These are phyloP conservation scores for Colletotrichum incanum DNA, from an alignment of 2,329 filamentous ascomycete genomes.

Conservation along the genomic window DNA sequence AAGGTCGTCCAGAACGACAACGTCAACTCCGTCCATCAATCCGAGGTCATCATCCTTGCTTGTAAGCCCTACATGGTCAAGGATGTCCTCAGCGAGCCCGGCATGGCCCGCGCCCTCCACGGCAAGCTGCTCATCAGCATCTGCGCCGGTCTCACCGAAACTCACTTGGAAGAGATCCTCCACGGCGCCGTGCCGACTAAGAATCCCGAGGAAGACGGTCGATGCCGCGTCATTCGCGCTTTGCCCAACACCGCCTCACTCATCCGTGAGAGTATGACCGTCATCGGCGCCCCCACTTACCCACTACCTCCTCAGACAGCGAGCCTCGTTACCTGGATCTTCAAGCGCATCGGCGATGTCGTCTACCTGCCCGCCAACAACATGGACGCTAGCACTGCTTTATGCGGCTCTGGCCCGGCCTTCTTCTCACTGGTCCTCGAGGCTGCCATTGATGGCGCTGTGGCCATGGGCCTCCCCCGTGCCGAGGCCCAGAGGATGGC, in stretches of 20 bases:
- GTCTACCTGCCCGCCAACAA: constrained; percentile 75
- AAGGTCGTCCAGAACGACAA: constrained; percentile 82
- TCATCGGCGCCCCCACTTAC: constrained; percentile 77
- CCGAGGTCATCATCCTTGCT: constrained; percentile 82
- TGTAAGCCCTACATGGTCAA: constrained; percentile 86
- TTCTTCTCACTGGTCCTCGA: constrained; percentile 85
- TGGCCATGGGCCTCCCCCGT: constrained; percentile 83
- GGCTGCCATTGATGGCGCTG: constrained; percentile 82
- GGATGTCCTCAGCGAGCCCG: constrained; percentile 76
- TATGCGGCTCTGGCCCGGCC: constrained; percentile 82
- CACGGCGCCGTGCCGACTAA: constrained; percentile 69
- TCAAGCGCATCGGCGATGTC: constrained; percentile 80
- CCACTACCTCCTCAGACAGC: constrained; percentile 69
- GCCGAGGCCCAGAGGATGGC: constrained; percentile 84
- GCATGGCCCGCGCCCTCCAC: constrained; percentile 80
- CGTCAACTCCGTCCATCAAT: constrained; percentile 74
- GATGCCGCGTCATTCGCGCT: constrained; percentile 79
- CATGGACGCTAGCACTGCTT: constrained; percentile 82
- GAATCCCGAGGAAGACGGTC: constrained; percentile 61
- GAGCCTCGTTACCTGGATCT: constrained; percentile 81
- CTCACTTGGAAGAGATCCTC: constrained; percentile 77
- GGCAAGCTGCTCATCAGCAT: constrained; percentile 89
- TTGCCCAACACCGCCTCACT: constrained; percentile 90
- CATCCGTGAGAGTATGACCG: constrained; percentile 86
- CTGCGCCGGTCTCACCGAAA: constrained; percentile 81